Percentiles rank a stretch among this genome's conserved stretches.
Conservation (phyloP, 192 early-diverging fungal species). For the Mortierella alpina region DNA sequence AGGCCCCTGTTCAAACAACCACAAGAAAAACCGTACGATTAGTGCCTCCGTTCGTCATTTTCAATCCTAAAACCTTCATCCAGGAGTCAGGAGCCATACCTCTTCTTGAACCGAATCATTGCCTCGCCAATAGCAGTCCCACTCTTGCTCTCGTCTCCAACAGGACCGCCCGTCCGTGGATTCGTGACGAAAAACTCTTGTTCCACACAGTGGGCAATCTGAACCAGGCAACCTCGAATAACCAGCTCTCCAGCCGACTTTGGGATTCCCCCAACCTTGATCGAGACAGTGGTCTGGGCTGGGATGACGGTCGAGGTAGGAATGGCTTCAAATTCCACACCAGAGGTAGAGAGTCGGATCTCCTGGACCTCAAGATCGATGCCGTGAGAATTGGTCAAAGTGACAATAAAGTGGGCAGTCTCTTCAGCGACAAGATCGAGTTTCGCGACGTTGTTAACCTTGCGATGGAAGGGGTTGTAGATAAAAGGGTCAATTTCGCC, state of each 20-base stretch:
- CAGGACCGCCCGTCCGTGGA: constrained; percentile 16
- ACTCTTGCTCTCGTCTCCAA: background rate
- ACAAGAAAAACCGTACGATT: background rate
- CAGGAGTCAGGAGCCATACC: constrained; percentile 9
- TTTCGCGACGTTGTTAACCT: constrained; percentile 62
- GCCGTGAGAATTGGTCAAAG: constrained; percentile 79
- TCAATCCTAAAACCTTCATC: background rate
- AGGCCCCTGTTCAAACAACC: constrained; percentile 16
- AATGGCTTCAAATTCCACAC: constrained; percentile 67
- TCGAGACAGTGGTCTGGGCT: constrained; percentile 66
- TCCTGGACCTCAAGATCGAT: constrained; percentile 83
- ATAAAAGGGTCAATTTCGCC: constrained; percentile 75
- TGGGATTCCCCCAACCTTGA: constrained; percentile 77
- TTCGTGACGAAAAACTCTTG: constrained; percentile 62
- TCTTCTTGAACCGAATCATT: constrained; percentile 35
- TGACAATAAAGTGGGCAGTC: constrained; percentile 74
- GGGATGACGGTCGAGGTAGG: constrained; percentile 72
- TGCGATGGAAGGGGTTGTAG: constrained; percentile 81
- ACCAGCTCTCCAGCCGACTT: constrained; percentile 66
- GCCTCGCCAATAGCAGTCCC: constrained; percentile 1
- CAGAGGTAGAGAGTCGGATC: constrained; percentile 71
- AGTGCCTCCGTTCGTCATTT: background rate
- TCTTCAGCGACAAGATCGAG: constrained; percentile 75
- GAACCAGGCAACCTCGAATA: constrained; percentile 70
- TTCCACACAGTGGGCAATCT: constrained; percentile 64